phyloP scores from a whole-genome alignment of 73 alveolate genomes.

The Stentor coeruleus region DNA sequence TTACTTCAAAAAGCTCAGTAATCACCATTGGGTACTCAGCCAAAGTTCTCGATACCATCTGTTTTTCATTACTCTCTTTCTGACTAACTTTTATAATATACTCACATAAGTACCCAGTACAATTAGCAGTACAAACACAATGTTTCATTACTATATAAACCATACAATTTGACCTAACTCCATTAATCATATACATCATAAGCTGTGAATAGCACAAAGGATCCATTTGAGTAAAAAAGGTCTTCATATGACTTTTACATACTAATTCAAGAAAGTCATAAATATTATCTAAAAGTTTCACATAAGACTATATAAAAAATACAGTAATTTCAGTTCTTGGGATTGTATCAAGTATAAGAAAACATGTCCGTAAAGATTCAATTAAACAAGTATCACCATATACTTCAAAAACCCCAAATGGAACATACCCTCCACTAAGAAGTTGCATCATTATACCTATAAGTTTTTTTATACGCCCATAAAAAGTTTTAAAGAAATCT shows the following conservation, averaged over 20 bases:
- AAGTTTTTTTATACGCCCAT: neutral
- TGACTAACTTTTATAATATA: slow-evolving; percentile 10
- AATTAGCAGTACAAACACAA: neutral
- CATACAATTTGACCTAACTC: neutral
- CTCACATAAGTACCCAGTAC: neutral
- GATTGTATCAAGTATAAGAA: neutral
- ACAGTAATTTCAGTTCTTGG: neutral
- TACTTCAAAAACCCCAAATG: slow-evolving; percentile 22
- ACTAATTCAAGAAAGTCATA: slow-evolving; percentile 2
- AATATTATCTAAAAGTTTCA: neutral
- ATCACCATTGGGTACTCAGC: neutral
- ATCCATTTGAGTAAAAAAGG: neutral
- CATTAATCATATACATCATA: neutral
- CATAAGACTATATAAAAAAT: neutral
- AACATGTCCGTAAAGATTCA: neutral
- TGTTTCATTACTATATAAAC: slow-evolving; percentile 10
- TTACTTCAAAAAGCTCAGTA: neutral
- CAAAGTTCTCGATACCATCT: neutral
- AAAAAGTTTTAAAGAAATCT: neutral
- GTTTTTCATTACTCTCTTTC: neutral
- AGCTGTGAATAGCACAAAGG: neutral
- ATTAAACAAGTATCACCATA: slow-evolving; percentile 29
- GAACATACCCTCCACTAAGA: slow-evolving; percentile 24
- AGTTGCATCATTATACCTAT: neutral
- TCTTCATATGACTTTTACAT: slow-evolving; percentile 11